A percentile compares a stretch with the other conserved stretches of the same genome.
Evolutionary conservation across 1,284 basidiomycete species (phyloP).

Genomic region (Lentinula novae-zelandiae): DNA sequence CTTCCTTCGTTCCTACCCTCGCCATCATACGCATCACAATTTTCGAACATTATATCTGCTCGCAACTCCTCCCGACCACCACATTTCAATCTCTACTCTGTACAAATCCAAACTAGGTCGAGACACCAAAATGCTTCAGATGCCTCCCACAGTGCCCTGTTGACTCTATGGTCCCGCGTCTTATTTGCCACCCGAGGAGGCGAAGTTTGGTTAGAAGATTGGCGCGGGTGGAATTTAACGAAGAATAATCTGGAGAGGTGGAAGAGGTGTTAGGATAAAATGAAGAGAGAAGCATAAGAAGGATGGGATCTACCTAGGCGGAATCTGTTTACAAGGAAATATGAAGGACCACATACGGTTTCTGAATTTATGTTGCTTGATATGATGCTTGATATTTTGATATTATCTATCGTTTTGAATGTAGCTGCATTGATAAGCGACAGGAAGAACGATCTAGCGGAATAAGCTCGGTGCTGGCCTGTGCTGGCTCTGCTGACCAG

Average conservation of each 20-base stretch:
- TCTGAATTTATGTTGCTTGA: no score
- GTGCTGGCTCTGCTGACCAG: no score
- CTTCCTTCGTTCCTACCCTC: neutral
- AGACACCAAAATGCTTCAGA: neutral
- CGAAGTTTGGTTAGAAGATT: constrained; percentile 56
- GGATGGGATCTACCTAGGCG: no score
- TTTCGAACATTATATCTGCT: neutral
- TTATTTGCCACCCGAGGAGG: constrained; percentile 41
- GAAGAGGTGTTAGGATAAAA: neutral
- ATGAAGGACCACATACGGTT: no score
- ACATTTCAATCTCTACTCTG: neutral
- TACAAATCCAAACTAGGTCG: neutral
- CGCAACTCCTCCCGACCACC: neutral
- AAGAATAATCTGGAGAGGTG: constrained; percentile 26
- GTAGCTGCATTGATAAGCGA: no score
- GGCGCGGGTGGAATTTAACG: constrained; percentile 40
- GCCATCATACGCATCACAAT: neutral
- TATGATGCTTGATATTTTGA: no score
- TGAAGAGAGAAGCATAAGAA: no score
- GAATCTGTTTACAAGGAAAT: no score
- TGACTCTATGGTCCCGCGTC: constrained; percentile 49
- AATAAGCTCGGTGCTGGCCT: no score
- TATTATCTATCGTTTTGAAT: no score
- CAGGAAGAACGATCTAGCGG: no score
- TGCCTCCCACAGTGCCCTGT: constrained; percentile 27